Evolutionary conservation across 441 rosid genomes (phyloP), one percentile per base, ranked within the genome.

Genomic region (Sinapis alba): DNA sequence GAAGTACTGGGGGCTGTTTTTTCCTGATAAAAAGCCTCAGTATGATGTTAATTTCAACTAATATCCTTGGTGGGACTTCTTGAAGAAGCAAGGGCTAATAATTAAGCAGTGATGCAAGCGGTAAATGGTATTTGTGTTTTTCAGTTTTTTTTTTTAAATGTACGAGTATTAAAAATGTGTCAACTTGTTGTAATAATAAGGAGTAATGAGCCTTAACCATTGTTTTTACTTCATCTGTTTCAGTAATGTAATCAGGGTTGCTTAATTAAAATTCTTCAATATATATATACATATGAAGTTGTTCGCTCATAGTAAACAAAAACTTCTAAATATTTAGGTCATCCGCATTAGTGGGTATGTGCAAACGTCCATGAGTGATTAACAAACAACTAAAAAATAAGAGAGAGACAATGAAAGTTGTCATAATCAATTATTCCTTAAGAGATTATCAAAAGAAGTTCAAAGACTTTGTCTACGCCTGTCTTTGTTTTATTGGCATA

Each of bases 1-100:
- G 80, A 83, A 74, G 59, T 63, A 77, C 5, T 85, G 74, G 76
- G 90, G 93, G 13, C 63, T 88, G 19, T 86, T 85, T 73, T 12
- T 0, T 0, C 88, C 90, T 0, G 62, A 78, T 50, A 50, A 19
- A 59, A 76, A 83, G 72, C 83, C 83, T 13, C 83, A 87, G 61
- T 87, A 76, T 27, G 61, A 61, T 16, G 77, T 77, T 26, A 66
- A 66, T 36, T 66, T 53, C n/a, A 53, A 53, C 58, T 53, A 53
- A 53, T 53, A 6, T 53, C 21, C 56, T 7, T 16, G 21, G 56
- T 16, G 56, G 18, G 56, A 50, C 56, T 16, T 50, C 56, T 16
- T 50, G 12, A 50, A 50, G 56, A 47, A 50, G 53, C 16, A 13
- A 45, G 20, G 19, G 53, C 18, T 26, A 26, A 5, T 26, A 26